phyloP scores from a whole-genome alignment of 805 yeast genomes.

The Sungouiozyma ichnusensis region DNA sequence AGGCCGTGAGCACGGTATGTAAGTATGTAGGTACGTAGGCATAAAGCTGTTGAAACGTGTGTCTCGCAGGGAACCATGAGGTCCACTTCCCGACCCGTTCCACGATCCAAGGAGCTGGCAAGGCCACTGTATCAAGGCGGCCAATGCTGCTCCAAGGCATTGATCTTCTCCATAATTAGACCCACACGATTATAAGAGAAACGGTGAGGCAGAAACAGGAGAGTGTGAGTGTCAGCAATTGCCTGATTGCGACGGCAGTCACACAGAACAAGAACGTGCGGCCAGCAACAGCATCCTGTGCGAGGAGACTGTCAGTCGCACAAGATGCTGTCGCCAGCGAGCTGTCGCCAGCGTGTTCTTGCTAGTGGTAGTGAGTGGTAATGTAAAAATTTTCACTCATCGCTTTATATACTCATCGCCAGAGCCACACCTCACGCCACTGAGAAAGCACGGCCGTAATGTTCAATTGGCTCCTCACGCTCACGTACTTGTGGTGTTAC shows the following conservation, averaged over 20 bases:
- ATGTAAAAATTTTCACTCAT: neutral
- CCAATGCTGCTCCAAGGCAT: conserved; percentile 34
- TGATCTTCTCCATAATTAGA: conserved; percentile 52
- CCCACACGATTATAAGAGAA: conserved; percentile 42
- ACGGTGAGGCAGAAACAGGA: conserved; percentile 59
- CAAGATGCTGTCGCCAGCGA: too few species aligned
- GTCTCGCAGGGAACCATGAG: neutral
- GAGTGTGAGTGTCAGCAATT: too few species aligned
- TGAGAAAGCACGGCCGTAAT: too few species aligned
- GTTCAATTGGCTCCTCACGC: neutral
- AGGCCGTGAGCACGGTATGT: too few species aligned
- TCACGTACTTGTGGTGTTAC: neutral
- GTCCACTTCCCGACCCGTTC: conserved; percentile 29
- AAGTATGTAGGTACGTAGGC: too few species aligned
- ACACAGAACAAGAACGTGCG: too few species aligned
- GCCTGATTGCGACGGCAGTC: too few species aligned
- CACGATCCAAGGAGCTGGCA: conserved; percentile 16
- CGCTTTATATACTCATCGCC: neutral
- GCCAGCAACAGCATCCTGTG: too few species aligned
- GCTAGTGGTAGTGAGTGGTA: too few species aligned
- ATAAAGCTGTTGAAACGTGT: too few species aligned
- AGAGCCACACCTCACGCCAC: neutral
- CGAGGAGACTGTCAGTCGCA: neutral
- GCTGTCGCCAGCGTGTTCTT: too few species aligned
- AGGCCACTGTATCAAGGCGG: conserved; percentile 41